Evolutionary conservation across 2,329 filamentous ascomycete genomes (phyloP), one percentile per base, ranked within the genome.

Genomic region (Sodiomyces alkalinus): DNA sequence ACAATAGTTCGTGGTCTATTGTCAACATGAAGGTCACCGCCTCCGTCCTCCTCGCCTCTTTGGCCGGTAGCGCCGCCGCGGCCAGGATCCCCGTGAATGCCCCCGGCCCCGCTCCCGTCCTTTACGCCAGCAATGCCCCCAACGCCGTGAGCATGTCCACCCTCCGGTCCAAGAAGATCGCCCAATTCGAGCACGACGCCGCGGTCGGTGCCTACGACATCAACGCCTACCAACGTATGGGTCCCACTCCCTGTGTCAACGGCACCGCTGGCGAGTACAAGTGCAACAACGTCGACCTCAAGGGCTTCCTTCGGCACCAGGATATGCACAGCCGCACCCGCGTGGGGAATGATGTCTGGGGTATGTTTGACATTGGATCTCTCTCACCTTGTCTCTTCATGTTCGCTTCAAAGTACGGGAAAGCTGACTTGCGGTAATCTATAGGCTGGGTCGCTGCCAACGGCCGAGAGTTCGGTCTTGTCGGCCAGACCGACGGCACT

Each of bases 401-500:
- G n/a, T n/a, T n/a, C n/a, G n/a, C n/a, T n/a, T n/a, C n/a, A n/a
- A n/a, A n/a, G n/a, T n/a, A n/a, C n/a, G n/a, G n/a, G n/a, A n/a
- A n/a, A n/a, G n/a, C n/a, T n/a, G n/a, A n/a, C n/a, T n/a, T n/a
- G n/a, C n/a, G n/a, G n/a, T n/a, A n/a, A n/a, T n/a, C n/a, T n/a
- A n/a, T n/a, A n/a, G 33, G 33, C 17, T 34, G 33, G 33, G 28
- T 27, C 14, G 13, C 23, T n/a, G 23, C 33, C n/a, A 11, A 17
- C 10, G 62, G 61, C 11, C 55, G 61, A 4, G 61, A 66, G 39
- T 63, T 65, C 26, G 56, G 51, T n/a, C 52, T 56, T 16, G 49
- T 64, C 16, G 61, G 58, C 4, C 58, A 64, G 35, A 48, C 46
- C n/a, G 58, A 64, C 28, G 62, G 63, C 12, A 58, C 60, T 2